Conservation (phyloP, 2,329 filamentous ascomycete genomes). For the Zymoseptoria ardabiliae region DNA sequence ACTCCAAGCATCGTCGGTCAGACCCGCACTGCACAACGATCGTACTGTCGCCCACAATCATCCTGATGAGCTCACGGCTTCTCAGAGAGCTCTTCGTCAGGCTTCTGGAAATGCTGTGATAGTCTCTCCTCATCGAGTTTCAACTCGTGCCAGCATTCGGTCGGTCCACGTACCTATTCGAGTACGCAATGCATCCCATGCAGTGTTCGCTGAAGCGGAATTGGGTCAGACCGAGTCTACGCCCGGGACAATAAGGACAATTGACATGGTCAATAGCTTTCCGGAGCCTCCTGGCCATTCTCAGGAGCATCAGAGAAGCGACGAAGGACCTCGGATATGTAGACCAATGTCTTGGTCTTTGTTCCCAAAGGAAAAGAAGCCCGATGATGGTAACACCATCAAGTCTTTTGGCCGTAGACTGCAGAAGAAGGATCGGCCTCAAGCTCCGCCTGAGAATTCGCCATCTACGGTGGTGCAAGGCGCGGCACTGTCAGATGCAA, state of each 20-base stretch:
- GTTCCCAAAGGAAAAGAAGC: neutral
- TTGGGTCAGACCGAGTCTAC: constrained; percentile 1
- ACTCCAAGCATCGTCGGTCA: no score
- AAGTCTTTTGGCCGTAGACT: neutral
- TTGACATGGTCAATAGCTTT: constrained; percentile 19
- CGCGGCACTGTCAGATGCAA: neutral
- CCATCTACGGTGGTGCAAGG: neutral
- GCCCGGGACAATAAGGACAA: constrained; percentile 16
- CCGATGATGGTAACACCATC: neutral
- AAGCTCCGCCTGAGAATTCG: neutral
- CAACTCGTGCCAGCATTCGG: constrained; percentile 11
- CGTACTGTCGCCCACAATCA: neutral
- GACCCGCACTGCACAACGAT: no score
- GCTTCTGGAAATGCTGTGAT: constrained; percentile 18
- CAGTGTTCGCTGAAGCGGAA: constrained; percentile 5
- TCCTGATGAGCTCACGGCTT: constrained; percentile 5
- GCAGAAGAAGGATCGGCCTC: no score
- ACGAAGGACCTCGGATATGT: neutral
- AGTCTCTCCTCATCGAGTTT: constrained; percentile 15
- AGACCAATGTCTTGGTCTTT: constrained; percentile 3
- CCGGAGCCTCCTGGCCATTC: constrained; percentile 13
- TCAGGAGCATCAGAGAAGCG: constrained; percentile 11
- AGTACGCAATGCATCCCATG: constrained; percentile 5
- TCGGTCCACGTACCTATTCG: constrained; percentile 11
- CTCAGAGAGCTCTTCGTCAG: constrained; percentile 18